Conservation (phyloP, 441 rosid genomes). For the Arabidopsis hybrid region DNA sequence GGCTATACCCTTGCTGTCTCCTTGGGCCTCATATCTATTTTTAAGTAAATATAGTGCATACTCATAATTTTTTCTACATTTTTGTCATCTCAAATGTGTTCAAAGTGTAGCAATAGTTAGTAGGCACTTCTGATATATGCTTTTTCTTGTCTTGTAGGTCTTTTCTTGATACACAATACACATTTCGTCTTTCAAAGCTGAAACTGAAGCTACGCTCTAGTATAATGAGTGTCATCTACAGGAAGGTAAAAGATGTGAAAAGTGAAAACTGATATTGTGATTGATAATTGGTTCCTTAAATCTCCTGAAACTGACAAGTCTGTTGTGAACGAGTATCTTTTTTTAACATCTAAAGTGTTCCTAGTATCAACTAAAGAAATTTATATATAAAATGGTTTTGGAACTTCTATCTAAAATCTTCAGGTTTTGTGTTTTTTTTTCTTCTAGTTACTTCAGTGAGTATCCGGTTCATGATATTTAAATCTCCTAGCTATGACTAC, state of each 20-base stretch:
- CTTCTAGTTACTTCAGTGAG: not conserved
- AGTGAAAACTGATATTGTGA: slow-evolving; percentile 7
- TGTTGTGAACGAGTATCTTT: not conserved
- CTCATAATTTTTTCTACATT: not conserved
- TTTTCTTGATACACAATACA: slow-evolving; percentile 87
- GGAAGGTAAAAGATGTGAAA: slow-evolving; percentile 62
- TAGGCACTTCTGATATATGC: slow-evolving; percentile 29
- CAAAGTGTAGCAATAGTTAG: slow-evolving; percentile 16
- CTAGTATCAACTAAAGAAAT: not conserved
- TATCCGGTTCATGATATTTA: not conserved
- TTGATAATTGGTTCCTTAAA: slow-evolving; percentile 8
- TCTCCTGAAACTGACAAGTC: not conserved
- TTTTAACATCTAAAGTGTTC: too few relatives aligned
- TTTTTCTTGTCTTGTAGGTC: slow-evolving; percentile 69
- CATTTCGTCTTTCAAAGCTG: slow-evolving; percentile 76
- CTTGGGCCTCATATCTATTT: slow-evolving; percentile 73
- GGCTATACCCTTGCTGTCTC: slow-evolving; percentile 79
- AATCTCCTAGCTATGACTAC: slow-evolving; percentile 1
- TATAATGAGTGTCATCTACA: slow-evolving; percentile 84
- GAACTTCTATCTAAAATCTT: not conserved
- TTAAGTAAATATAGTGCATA: slow-evolving; percentile 61
- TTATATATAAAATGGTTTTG: not conserved
- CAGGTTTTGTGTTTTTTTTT: too few relatives aligned
- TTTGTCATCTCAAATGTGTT: not conserved
- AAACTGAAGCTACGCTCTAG: slow-evolving; percentile 88